Base-by-base conservation (phyloP, 164 flowering plant species). In the Echeveria elegans region DNA sequence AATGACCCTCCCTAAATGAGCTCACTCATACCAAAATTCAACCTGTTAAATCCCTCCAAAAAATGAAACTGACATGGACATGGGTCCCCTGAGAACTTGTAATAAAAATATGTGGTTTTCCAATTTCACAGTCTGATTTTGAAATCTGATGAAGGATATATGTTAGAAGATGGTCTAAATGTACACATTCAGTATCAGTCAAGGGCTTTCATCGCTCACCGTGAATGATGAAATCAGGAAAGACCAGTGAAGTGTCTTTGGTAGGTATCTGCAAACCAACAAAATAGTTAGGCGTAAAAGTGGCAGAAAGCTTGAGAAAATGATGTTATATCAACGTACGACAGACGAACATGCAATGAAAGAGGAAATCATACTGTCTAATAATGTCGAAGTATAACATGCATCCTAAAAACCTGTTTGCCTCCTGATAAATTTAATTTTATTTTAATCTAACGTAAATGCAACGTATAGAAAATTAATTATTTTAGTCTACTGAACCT, bases 151-250 rank as follows among this genome's bases (percentile, higher is more conserved):
- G n/a, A n/a, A n/a, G n/a, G n/a, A n/a, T n/a, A n/a, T n/a, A n/a
- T n/a, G n/a, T n/a, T n/a, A n/a, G n/a, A n/a, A n/a, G n/a, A n/a
- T n/a, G n/a, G n/a, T n/a, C n/a, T n/a, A n/a, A n/a, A n/a, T n/a
- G n/a, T n/a, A 16, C 16, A 24, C 21, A 21, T 68, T 31, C 64
- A 26, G 31, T 38, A 1, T 14, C 37, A 68, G 34, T 21, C 6
- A 12, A 30, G 24, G 31, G 45, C 19, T 29, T 36, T 16, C 30
- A 11, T 37, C 41, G 73, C 96, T 79, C 75, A 92, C 97, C 6
- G 93, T 90, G 69, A 94, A 81, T 19, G 75, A 67, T 36, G 98
- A 89, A 96, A 91, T 91, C 68, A 91, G 71, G 69, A 88, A 77
- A 38, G 98, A 89, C 97, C 98, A 94, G 68, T 82, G 66, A 43